Percentiles rank a stretch among this genome's conserved stretches.
Evolutionary conservation across 2,329 filamentous ascomycete species (phyloP).

Genomic region (Sporothrix pallida): DNA sequence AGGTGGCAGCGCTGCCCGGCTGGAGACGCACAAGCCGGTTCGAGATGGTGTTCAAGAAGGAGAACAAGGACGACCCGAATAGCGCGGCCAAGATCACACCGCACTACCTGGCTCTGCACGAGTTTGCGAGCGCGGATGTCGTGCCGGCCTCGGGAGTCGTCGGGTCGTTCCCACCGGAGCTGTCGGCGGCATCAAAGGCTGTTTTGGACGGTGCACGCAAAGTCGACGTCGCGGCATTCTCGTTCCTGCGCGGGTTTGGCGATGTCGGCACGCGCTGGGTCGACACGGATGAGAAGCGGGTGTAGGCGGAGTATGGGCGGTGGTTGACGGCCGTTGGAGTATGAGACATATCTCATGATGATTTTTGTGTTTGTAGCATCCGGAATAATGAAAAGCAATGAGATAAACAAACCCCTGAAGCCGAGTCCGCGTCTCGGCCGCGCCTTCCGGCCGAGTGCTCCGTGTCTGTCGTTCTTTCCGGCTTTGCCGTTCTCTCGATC

Average conservation of each 20-base stretch:
- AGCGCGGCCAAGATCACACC: slow-evolving; percentile 17
- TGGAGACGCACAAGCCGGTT: slow-evolving; percentile 33
- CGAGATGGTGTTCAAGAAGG: slow-evolving; percentile 30
- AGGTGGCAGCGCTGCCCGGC: slow-evolving; percentile 5
- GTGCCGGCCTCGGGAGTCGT: neutral
- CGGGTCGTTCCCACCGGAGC: neutral
- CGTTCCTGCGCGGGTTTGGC: slow-evolving; percentile 28
- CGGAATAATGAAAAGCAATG: neutral
- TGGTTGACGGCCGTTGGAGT: neutral
- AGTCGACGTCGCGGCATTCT: slow-evolving; percentile 27
- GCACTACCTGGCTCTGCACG: slow-evolving; percentile 29
- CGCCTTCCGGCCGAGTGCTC: slow-evolving; percentile 9
- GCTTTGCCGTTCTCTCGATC: neutral
- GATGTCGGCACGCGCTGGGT: slow-evolving; percentile 27
- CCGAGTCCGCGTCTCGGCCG: slow-evolving; percentile 4
- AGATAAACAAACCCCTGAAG: neutral
- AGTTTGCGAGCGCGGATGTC: slow-evolving; percentile 25
- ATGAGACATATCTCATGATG: too few relatives aligned
- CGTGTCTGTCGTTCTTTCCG: neutral
- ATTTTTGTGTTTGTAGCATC: neutral
- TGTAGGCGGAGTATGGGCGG: neutral
- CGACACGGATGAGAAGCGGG: slow-evolving; percentile 29
- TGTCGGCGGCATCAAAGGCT: neutral
- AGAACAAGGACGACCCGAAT: slow-evolving; percentile 22
- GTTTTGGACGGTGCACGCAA: slow-evolving; percentile 21